These are phyloP conservation scores for Coemansia sp. DNA, from an alignment of 192 early-diverging fungal genomes.

Conservation along the genomic window DNA sequence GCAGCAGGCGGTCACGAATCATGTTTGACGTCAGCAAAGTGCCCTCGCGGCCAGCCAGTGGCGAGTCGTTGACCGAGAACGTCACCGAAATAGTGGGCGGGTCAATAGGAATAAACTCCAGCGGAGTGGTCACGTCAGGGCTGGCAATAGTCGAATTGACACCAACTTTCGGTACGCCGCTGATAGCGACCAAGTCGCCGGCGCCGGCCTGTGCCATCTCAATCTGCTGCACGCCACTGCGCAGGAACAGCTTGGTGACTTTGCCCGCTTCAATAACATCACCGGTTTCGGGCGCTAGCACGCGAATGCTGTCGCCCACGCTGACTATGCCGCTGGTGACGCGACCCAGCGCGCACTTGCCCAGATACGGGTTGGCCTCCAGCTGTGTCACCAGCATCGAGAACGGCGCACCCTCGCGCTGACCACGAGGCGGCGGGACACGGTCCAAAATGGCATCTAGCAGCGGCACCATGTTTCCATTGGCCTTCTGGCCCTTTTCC, in stretches of 20 bases:
- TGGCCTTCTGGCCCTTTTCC: slow-evolving; percentile 16
- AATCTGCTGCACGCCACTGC: slow-evolving; percentile 71
- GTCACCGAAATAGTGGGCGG: slow-evolving; percentile 84
- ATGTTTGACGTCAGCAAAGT: slow-evolving; percentile 73
- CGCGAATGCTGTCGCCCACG: slow-evolving; percentile 74
- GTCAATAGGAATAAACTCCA: slow-evolving; percentile 78
- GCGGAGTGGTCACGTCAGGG: slow-evolving; percentile 56
- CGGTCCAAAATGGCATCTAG: slow-evolving; percentile 72
- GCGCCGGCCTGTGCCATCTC: slow-evolving; percentile 74
- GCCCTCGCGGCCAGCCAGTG: slow-evolving; percentile 78
- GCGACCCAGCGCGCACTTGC: slow-evolving; percentile 79
- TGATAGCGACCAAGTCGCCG: slow-evolving; percentile 78
- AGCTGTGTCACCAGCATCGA: slow-evolving; percentile 87
- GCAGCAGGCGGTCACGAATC: slow-evolving; percentile 71
- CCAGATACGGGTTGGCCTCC: slow-evolving; percentile 78
- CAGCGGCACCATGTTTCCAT: slow-evolving; percentile 62
- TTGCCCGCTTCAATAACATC: slow-evolving; percentile 66
- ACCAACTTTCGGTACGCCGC: slow-evolving; percentile 70
- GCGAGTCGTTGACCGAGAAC: slow-evolving; percentile 86
- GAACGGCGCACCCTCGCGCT: slow-evolving; percentile 65
- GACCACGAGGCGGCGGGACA: slow-evolving; percentile 65
- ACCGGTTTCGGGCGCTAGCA: slow-evolving; percentile 66
- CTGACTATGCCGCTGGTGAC: slow-evolving; percentile 68
- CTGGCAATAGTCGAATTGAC: slow-evolving; percentile 81
- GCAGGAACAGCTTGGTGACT: slow-evolving; percentile 74